phyloP scores from a whole-genome alignment of 2,329 filamentous ascomycete species.

The Cyclaneusma minus region DNA sequence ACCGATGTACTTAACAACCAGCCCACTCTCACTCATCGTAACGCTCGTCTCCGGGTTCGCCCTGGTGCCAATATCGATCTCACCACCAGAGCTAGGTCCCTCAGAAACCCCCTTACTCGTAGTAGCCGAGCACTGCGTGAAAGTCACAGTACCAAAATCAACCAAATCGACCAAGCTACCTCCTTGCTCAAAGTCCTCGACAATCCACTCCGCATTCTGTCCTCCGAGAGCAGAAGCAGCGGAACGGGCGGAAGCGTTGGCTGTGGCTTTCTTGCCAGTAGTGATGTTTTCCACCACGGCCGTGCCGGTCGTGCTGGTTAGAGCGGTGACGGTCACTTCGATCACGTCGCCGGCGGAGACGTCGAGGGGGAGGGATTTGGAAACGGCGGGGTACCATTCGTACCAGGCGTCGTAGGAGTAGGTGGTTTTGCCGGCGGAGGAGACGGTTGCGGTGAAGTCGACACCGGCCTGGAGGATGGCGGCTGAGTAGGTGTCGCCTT shows the following conservation, averaged over 20 bases:
- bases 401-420: conserved; percentile 39
- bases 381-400: conserved; percentile 35
- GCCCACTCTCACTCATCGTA: no score
- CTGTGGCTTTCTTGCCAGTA: conserved; percentile 27
- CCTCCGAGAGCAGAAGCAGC: no score
- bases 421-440: conserved; percentile 15
- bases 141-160: conserved; percentile 30
- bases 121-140: conserved; percentile 24
- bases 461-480: conserved; percentile 41
- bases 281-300: conserved; percentile 29
- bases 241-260: no score
- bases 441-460: conserved; percentile 33
- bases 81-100: no score
- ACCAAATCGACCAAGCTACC: conserved; percentile 25
- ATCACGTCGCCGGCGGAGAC: conserved; percentile 30
- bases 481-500: conserved; percentile 31
- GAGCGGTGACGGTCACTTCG: conserved; percentile 22
- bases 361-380: conserved; percentile 24
- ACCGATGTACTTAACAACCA: no score
- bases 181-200: conserved; percentile 30
- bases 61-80: no score
- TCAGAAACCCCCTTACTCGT: conserved; percentile 18
- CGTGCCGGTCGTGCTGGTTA: conserved; percentile 23
- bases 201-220: conserved; percentile 38
- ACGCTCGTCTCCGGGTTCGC: no score